Conservation (phyloP, 176 grass and related monocot species). For the Carex parvula region DNA sequence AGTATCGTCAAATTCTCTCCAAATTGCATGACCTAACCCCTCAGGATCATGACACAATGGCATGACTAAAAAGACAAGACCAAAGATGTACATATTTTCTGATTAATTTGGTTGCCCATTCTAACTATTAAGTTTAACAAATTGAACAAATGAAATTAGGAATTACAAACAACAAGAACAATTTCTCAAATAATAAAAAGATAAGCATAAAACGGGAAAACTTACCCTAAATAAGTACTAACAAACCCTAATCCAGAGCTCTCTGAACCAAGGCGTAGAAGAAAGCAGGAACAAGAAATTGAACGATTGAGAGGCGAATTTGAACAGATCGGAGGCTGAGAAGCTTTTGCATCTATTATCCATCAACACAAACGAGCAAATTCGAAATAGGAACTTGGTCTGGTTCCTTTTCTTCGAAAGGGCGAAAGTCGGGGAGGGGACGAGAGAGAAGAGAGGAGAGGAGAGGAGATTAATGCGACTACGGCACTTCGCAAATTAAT, state of each 20-base stretch:
- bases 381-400: neutral
- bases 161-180: neutral
- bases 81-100: neutral
- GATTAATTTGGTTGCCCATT: neutral
- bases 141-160: neutral
- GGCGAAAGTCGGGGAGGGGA: neutral
- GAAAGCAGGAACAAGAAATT: constrained; percentile 33
- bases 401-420: neutral
- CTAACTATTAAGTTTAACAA: neutral
- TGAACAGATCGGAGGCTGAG: constrained; percentile 32
- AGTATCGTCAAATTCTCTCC: too few species aligned
- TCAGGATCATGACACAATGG: neutral
- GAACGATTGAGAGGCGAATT: neutral
- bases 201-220: neutral
- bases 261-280: constrained; percentile 62
- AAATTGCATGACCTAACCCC: too few species aligned
- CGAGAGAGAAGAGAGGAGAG: too few species aligned
- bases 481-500: too few species aligned
- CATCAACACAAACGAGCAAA: constrained; percentile 35
- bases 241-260: constrained; percentile 51
- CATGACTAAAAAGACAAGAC: neutral
- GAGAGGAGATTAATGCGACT: too few species aligned
- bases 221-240: constrained; percentile 31
- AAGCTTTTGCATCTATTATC: constrained; percentile 30
- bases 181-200: neutral